Base-by-base conservation (phyloP, 2,329 filamentous ascomycete species). In the Decorospora gaudefroyi region DNA sequence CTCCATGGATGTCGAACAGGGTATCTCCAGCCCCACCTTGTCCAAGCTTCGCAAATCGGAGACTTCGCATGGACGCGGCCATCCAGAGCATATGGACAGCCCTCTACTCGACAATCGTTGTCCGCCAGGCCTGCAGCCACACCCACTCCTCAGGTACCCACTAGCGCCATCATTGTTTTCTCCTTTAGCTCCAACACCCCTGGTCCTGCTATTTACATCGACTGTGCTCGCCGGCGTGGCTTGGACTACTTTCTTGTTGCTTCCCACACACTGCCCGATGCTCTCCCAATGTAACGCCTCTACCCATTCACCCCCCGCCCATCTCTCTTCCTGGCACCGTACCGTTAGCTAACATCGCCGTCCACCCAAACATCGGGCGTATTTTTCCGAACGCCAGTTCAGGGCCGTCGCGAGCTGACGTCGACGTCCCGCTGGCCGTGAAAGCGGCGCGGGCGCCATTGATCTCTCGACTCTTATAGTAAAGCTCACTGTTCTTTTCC, bases 1-100 rank as follows among this genome's bases (percentile, higher is more conserved):
- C 53, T n/a, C n/a, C n/a, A n/a, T n/a, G n/a, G n/a, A 59, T 61
- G 64, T 62, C 60, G 51, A 59, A 47, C 61, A 62, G 57, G 61
- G 59, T 59, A 55, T 56, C 49, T 49, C 48, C 59, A 52, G 62
- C 62, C 63, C 64, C 64, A 56, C 65, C 61, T 57, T 61, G 46
- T 53, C 54, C 51, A 56, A 50, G 54, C n/a, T n/a, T 69, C 62
- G 67, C 64, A 66, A 65, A 68, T 67, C 65, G 62, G 65, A 69
- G 58, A 57, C 49, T 62, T 64, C 53, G 53, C 56, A 54, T 54
- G 57, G 55, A 59, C 48, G 46, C 55, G 50, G 55, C 60, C 58
- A 51, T 59, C 50, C 45, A 57, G 37, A 51, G 46, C 42, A 39
- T 49, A 46, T 53, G 51, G 46, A 44, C 46, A 43, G 34, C 46